These are phyloP conservation scores for Talaromyces sp. DNA, from an alignment of 2,329 filamentous ascomycete genomes.

Conservation along the genomic window DNA sequence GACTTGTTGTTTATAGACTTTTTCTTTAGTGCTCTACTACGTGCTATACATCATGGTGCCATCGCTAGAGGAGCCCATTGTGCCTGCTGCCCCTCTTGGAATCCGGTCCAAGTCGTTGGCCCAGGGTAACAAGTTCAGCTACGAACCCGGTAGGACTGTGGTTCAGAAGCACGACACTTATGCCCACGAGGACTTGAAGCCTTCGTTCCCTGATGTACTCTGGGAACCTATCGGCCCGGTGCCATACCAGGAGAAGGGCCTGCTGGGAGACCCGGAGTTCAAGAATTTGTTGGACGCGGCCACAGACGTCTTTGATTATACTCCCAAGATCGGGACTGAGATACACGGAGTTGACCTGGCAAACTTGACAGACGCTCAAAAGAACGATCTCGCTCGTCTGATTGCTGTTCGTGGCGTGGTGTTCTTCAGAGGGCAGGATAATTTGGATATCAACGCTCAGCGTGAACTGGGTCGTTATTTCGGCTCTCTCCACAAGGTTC, in stretches of 20 bases:
- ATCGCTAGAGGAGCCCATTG: slow-evolving; percentile 22
- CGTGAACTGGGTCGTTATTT: slow-evolving; percentile 48
- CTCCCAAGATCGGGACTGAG: slow-evolving; percentile 51
- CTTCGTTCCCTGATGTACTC: slow-evolving; percentile 47
- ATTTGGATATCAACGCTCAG: slow-evolving; percentile 50
- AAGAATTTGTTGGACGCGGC: slow-evolving; percentile 47
- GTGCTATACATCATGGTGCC: slow-evolving; percentile 21
- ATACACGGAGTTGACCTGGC: slow-evolving; percentile 47
- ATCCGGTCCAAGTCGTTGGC: slow-evolving; percentile 13
- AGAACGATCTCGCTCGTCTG: slow-evolving; percentile 49
- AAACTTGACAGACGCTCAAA: slow-evolving; percentile 46
- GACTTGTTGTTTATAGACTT: neutral
- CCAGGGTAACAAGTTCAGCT: slow-evolving; percentile 29
- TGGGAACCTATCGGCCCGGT: slow-evolving; percentile 47
- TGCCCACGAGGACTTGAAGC: slow-evolving; percentile 47
- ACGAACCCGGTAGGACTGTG: slow-evolving; percentile 44
- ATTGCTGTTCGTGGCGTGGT: slow-evolving; percentile 52
- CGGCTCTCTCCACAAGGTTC: slow-evolving; percentile 45
- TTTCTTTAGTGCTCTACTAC: neutral
- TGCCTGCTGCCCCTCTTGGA: slow-evolving; percentile 15
- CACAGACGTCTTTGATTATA: slow-evolving; percentile 52
- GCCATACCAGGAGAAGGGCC: slow-evolving; percentile 49
- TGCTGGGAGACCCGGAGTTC: slow-evolving; percentile 50
- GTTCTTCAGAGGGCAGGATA: slow-evolving; percentile 52
- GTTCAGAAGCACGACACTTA: slow-evolving; percentile 45